Evolutionary conservation across 2,329 filamentous ascomycete species (phyloP).

Genomic region (Diplodia intermedia): DNA sequence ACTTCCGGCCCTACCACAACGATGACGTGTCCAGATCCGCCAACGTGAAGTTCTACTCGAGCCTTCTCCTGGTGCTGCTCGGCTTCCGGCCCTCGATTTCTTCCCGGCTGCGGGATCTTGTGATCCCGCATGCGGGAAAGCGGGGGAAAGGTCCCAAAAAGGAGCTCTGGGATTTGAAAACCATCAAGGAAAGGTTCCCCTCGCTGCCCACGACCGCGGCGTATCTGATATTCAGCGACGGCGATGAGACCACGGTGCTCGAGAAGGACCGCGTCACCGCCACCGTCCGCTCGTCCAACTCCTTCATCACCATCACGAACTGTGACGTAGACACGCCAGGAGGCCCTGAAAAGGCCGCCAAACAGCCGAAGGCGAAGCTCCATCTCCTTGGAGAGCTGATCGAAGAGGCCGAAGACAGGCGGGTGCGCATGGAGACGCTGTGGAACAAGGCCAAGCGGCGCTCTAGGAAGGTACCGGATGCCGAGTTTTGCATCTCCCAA

Average conservation of each 20-base stretch:
- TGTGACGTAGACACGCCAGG: slow-evolving; percentile 52
- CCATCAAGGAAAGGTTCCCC: slow-evolving; percentile 47
- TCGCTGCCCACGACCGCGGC: slow-evolving; percentile 58
- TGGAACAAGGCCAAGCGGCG: slow-evolving; percentile 38
- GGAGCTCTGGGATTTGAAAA: slow-evolving; percentile 35
- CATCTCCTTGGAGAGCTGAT: slow-evolving; percentile 41
- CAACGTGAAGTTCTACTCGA: slow-evolving; percentile 54
- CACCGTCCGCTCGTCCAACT: slow-evolving; percentile 52
- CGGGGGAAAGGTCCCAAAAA: slow-evolving; percentile 2
- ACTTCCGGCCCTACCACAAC: slow-evolving; percentile 60
- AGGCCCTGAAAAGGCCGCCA: slow-evolving; percentile 32
- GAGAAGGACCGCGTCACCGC: slow-evolving; percentile 63
- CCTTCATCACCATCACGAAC: slow-evolving; percentile 65
- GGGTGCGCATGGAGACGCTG: slow-evolving; percentile 41
- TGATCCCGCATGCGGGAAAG: slow-evolving; percentile 44
- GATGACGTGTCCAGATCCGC: slow-evolving; percentile 42
- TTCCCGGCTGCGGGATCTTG: slow-evolving; percentile 56
- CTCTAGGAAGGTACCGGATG: slow-evolving; percentile 34
- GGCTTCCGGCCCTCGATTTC: slow-evolving; percentile 62
- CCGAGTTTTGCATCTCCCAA: slow-evolving; percentile 39
- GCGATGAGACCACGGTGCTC: slow-evolving; percentile 55
- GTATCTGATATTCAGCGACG: slow-evolving; percentile 64
- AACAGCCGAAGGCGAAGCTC: slow-evolving; percentile 27
- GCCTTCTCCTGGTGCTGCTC: slow-evolving; percentile 61
- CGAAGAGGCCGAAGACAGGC: slow-evolving; percentile 46